Evolutionary conservation across 176 grass and related monocot species (phyloP).

Genomic region (Aechmea fasciata): DNA sequence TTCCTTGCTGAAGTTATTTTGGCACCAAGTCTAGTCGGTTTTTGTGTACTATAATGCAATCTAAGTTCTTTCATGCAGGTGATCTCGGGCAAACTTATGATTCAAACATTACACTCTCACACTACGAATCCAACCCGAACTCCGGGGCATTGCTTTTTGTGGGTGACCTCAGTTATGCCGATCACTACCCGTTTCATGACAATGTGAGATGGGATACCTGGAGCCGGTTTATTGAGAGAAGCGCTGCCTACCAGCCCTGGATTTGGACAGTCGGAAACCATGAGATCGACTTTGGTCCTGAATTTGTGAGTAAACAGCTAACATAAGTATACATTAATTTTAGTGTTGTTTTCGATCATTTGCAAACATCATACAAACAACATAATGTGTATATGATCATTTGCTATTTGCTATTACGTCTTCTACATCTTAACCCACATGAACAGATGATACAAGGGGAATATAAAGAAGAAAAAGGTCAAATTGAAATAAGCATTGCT

Average conservation of each 20-base stretch:
- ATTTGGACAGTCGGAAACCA: slow-evolving; percentile 68
- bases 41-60: background rate
- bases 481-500: too few species aligned
- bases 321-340: background rate
- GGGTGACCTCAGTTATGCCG: slow-evolving; percentile 65
- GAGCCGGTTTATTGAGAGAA: slow-evolving; percentile 49
- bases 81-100: slow-evolving; percentile 72
- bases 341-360: background rate
- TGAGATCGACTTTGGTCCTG: slow-evolving; percentile 50
- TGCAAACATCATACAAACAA: background rate
- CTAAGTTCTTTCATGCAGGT: slow-evolving; percentile 22
- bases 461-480: too few species aligned
- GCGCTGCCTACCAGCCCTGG: slow-evolving; percentile 51
- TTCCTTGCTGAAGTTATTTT: too few species aligned
- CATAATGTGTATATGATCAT: background rate
- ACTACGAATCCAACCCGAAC: slow-evolving; percentile 34
- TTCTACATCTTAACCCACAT: too few species aligned
- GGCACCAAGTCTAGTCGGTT: too few species aligned
- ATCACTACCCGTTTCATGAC: slow-evolving; percentile 44
- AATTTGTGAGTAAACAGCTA: slow-evolving; percentile 24
- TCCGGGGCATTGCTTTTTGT: slow-evolving; percentile 44
- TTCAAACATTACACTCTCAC: slow-evolving; percentile 49
- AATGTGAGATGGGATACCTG: slow-evolving; percentile 67
- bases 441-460: too few species aligned
- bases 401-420: too few species aligned